Evolutionary conservation across 2,329 filamentous ascomycete genomes (phyloP), one percentile per base, ranked within the genome.

Genomic region (Phyllosticta citriasiana): DNA sequence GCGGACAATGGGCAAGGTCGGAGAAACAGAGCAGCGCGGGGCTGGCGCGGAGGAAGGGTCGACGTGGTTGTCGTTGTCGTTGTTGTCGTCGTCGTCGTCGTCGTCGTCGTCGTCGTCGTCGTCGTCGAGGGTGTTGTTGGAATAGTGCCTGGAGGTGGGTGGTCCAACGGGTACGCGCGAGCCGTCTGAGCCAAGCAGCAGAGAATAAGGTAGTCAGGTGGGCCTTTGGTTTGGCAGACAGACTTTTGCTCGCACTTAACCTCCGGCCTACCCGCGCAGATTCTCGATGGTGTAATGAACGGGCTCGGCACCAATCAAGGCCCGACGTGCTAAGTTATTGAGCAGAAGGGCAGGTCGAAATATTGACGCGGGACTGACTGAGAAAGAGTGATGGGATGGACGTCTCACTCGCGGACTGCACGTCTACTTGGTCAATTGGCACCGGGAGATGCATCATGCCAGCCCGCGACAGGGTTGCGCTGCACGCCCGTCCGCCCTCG

Each of bases 21-120:
- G 16, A 51, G 58, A 50, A 52, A 26, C 24, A 47, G 40, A 47
- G 14, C 14, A 47, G 40, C 12, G 40, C 40, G 8, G 47, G 24
- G 26, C 26, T 6, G 26, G 55, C 27, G 59, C 47, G 14, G 22
- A 26, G 40, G 27, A 47, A 50, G 24, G 59, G 25, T 47, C 12
- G 53, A 60, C 54, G 50, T 60, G 53, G 26, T 27, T 60, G 47
- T 50, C 59, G 53, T 60, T 53, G 52, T 60, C 47, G 57, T 52
- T 50, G 35, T 59, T 2, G 40, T 2, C 14, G 12, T n/a, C 14
- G 40, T 47, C 14, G 40, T 53, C 2, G 25, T 25, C 4, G 25
- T 16, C 19, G 19, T 22, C 19, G 19, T 22, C 19, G 19, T 22
- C 2, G 19, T 22, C 19, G 19, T 22, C 19, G 19, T 22, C 2